phyloP scores from a whole-genome alignment of 495 filamentous ascomycete species.

The Trichocladium antarcticum region DNA sequence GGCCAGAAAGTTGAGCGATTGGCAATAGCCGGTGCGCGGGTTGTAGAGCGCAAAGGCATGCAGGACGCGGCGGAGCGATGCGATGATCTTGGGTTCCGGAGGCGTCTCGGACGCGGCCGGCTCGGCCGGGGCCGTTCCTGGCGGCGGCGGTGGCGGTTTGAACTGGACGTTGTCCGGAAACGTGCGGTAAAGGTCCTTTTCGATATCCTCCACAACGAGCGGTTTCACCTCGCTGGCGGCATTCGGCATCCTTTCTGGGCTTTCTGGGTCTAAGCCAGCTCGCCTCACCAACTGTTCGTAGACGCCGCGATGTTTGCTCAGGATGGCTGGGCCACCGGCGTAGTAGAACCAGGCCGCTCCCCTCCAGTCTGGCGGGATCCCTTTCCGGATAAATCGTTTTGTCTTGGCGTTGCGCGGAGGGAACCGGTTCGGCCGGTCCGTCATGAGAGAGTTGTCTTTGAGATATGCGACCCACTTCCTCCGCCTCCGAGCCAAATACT shows the following conservation, averaged over 20 bases:
- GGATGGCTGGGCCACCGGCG: conserved; percentile 70
- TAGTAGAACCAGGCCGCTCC: conserved; percentile 97
- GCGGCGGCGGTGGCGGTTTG: conserved; percentile 45
- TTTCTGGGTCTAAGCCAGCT: conserved; percentile 17
- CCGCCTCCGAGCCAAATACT: conserved; percentile 55
- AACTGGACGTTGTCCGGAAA: conserved; percentile 93
- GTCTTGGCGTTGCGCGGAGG: conserved; percentile 69
- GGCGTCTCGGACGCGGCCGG: conserved; percentile 20
- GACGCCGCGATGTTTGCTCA: conserved; percentile 60
- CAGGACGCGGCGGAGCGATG: conserved; percentile 71
- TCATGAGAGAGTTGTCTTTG: conserved; percentile 62
- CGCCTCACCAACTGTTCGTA: conserved; percentile 59
- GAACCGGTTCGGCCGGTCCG: conserved; percentile 61
- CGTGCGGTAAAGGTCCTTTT: conserved; percentile 87
- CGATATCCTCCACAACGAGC: conserved; percentile 79
- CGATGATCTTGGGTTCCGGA: conserved; percentile 65
- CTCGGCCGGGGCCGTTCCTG: background rate
- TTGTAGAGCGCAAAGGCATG: conserved; percentile 84
- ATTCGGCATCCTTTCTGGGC: conserved; percentile 2
- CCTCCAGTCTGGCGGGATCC: conserved; percentile 87
- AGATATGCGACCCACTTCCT: conserved; percentile 75
- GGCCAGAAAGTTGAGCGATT: conserved; percentile 95
- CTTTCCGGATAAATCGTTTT: conserved; percentile 85
- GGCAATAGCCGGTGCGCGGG: conserved; percentile 86
- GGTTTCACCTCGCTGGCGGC: conserved; percentile 42